These are phyloP conservation scores for Mucor mucedo DNA, from an alignment of 371 early-diverging fungal genomes.

Conservation along the genomic window DNA sequence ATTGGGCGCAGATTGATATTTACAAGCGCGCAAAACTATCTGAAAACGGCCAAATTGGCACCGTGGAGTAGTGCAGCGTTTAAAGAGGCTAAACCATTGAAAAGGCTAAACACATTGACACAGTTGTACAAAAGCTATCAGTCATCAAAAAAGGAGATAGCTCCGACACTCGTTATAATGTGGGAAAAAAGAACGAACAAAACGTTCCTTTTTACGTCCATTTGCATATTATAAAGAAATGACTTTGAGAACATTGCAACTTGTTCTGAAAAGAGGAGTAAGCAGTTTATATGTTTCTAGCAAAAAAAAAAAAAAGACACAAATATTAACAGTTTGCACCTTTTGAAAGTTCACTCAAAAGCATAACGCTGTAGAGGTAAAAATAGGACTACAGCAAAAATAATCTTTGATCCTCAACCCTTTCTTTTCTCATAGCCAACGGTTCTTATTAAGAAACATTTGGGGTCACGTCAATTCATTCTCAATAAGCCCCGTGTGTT, in stretches of 20 bases:
- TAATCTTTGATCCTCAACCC: background rate
- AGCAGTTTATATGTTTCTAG: background rate
- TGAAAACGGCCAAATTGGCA: too few relatives aligned
- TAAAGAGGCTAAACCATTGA: too few relatives aligned
- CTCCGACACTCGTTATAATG: too few relatives aligned
- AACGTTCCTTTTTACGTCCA: background rate
- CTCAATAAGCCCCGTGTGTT: slow-evolving; percentile 84
- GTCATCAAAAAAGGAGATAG: too few relatives aligned
- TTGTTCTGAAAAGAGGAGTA: slow-evolving; percentile 2
- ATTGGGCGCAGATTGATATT: too few relatives aligned
- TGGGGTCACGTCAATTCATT: slow-evolving; percentile 58
- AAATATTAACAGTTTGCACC: background rate
- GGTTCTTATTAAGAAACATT: slow-evolving; percentile 16
- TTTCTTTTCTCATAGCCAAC: slow-evolving; percentile 11
- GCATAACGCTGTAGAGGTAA: background rate
- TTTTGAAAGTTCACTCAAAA: background rate
- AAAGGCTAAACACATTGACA: too few relatives aligned
- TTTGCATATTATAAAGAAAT: background rate
- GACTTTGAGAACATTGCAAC: background rate
- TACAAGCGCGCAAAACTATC: too few relatives aligned
- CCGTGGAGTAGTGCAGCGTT: too few relatives aligned
- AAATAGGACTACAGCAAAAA: background rate
- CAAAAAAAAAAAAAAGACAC: background rate
- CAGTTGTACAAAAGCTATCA: too few relatives aligned
- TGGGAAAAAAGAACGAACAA: too few relatives aligned